Base-by-base conservation (phyloP, 768 basidiomycete species). In the Suillus americanus region DNA sequence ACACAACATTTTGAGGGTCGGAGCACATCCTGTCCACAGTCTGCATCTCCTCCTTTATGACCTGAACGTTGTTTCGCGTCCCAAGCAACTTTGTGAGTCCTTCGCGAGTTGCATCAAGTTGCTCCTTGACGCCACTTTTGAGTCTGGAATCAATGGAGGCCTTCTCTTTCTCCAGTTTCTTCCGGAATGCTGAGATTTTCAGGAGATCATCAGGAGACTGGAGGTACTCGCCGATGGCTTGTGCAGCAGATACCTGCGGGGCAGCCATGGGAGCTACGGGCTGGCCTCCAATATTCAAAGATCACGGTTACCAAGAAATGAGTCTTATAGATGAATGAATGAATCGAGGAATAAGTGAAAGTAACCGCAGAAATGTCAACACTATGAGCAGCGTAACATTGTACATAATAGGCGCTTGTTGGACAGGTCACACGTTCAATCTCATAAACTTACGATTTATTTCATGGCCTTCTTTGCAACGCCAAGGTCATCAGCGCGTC, bases 141-240 rank as follows among this genome's bases (percentile, higher is more conserved):
- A 99, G 86, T 71, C 95, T 86, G 4, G 90, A 89, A 72, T 97
- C 94, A 65, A 99, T 92, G 10, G 94, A 93, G 0, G 94, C 89
- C 78, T 97, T 97, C 78, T 99, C 97, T 77, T 98, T 98, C 77
- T 95, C 90, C 51, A 98, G 85, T 72, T 96, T 96, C 81, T 96
- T 97, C 67, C 94, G 86, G 73, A 94, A 94, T 0, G 94, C 86
- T 1, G 86, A 83, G 40, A 98, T 86, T 77, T 97, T 97, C 68
- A 87, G 80, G 62, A 99, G 90, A 78, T 97, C 96, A 71, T 97
- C 95, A 1, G 95, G 95, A 25, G 92, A 92, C 70, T 96, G 94
- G 10, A 97, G 84, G 72, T 94, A 90, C 79, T 97, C 95, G 65
- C 92, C 91, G 57, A 94, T 85, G 40, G 91, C 89, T 74, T 94